Percentiles rank a stretch among this genome's conserved stretches.
Conservation (phyloP, 2,329 filamentous ascomycete species). For the Apiospora kogelbergensis region DNA sequence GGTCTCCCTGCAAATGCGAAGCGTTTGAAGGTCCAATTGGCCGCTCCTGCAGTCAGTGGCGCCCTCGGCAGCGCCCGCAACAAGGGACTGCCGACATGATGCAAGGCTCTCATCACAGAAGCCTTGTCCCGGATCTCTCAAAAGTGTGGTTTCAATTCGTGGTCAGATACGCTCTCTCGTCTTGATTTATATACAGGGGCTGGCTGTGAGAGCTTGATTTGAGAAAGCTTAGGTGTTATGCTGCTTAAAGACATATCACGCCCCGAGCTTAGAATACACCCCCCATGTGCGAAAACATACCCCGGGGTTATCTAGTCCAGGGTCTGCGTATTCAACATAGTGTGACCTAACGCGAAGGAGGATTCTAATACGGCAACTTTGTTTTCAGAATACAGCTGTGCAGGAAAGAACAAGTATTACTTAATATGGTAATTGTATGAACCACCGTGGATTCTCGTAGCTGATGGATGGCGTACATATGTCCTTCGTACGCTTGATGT, state of each 20-base stretch:
- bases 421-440: background rate
- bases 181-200: background rate
- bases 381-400: background rate
- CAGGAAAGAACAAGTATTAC: background rate
- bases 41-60: background rate
- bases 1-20: conserved; percentile 28
- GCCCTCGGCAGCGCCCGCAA: background rate
- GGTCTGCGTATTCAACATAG: background rate
- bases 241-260: background rate
- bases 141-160: background rate
- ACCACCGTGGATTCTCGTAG: background rate
- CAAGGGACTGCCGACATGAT: background rate
- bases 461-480: background rate
- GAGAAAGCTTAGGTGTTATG: background rate
- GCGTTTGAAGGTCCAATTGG: conserved; percentile 22
- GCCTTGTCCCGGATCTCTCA: background rate
- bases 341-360: background rate
- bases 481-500: background rate
- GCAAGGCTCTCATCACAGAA: background rate
- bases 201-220: background rate
- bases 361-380: background rate
- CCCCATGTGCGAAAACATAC: background rate
- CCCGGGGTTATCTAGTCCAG: background rate
- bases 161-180: background rate
- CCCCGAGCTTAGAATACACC: background rate